Percentiles rank a stretch among this genome's conserved stretches.
These are phyloP conservation scores for Aquanectria penicillioides DNA, from an alignment of 2,329 filamentous ascomycete genomes.

Conservation along the genomic window DNA sequence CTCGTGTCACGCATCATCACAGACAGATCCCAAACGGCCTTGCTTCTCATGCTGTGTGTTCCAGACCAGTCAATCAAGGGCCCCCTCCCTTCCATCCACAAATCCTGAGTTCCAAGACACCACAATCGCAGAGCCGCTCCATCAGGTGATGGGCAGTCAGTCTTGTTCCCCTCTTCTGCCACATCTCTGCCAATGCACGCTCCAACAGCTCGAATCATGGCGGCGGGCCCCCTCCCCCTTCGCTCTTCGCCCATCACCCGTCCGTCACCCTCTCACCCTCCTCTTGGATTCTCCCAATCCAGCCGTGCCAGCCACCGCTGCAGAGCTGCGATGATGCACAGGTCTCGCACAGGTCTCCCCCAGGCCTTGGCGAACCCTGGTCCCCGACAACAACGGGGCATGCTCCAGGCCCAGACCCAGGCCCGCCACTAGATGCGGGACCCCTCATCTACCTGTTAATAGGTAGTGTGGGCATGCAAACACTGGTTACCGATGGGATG, in stretches of 20 bases:
- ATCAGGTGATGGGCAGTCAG: constrained; percentile 20
- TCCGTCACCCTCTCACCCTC: too few species aligned
- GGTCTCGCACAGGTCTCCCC: constrained; percentile 22
- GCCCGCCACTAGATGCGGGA: constrained; percentile 19
- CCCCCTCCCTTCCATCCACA: too few species aligned
- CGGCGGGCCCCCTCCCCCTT: too few species aligned
- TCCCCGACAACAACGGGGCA: constrained; percentile 1
- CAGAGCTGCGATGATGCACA: constrained; percentile 23
- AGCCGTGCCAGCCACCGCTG: constrained; percentile 8
- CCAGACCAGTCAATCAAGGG: constrained; percentile 1
- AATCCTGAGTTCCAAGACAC: not conserved
- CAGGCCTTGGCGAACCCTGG: constrained; percentile 32
- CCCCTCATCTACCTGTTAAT: constrained; percentile 17
- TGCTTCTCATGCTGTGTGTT: not conserved
- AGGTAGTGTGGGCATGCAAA: constrained; percentile 24
- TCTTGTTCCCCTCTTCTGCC: not conserved
- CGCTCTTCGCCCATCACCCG: too few species aligned
- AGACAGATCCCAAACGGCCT: not conserved
- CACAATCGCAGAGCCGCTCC: constrained; percentile 15
- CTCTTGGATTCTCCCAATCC: too few species aligned
- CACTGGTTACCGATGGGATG: constrained; percentile 20
- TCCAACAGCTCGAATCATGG: not conserved
- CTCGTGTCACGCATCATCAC: constrained; percentile 14
- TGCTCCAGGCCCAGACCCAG: constrained; percentile 34
- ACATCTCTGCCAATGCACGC: not conserved